Base-by-base conservation (phyloP, 169 alveolate species). In the Theileria equi region DNA sequence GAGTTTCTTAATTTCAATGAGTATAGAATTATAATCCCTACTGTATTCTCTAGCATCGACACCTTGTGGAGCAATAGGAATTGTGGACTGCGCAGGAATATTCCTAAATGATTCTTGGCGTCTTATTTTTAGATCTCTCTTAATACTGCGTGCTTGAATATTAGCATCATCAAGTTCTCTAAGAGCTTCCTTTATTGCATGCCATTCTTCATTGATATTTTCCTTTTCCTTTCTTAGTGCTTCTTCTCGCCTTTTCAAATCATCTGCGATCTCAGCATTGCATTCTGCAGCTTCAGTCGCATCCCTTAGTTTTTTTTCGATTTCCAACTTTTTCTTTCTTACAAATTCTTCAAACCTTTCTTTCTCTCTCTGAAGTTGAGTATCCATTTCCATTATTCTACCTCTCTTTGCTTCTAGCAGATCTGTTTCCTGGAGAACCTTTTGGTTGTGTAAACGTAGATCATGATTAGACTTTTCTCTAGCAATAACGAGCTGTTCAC, bases 311-410 rank as follows among this genome's bases (percentile, higher is more conserved):
- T 49, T 65, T 5, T 19, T 38, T n/a, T 77, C 81, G 40, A 77
- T 25, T 16, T 66, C 76, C 6, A 57, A 36, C 4, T 54, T 53
- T 23, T 66, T 66, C 17, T 35, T 17, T 6, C 70, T 57, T 13
- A 38, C 38, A 21, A 54, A 48, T 4, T 77, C 70, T 8, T 77
- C 80, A 16, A 77, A 61, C 11, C 53, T 68, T 3, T 62, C 53
- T 40, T 45, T 59, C 41, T 67, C 81, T 5, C 49, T 54, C 54
- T 48, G 7, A 13, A 66, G 50, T 23, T 17, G 31, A 25, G 26
- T 66, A 57, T 74, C 86, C 70, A 32, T 68, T 8, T 66, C 81
- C n/a, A n/a, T 4, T 1, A 77, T 8, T 40, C 54, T 65, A 21
- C 31, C 58, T 44, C 49, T 77, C 25, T 52, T 63, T 11, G 74